These are phyloP conservation scores for Verbascum thapsus DNA, from an alignment of 257 asterid species.

Conservation along the genomic window DNA sequence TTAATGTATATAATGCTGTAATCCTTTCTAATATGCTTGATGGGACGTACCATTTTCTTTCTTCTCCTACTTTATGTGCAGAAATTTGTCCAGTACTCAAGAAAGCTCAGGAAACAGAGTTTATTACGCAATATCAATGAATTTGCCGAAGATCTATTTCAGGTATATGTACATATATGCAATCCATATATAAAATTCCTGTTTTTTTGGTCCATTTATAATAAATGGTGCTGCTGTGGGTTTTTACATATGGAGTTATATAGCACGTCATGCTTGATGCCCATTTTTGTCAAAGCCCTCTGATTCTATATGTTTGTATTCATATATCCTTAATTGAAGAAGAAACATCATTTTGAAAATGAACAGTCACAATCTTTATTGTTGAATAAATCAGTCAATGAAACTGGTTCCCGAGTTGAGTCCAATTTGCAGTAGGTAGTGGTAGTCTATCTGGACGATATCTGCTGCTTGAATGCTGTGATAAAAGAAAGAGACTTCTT, in stretches of 20 bases:
- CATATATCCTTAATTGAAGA: background rate
- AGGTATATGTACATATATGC: constrained; percentile 65
- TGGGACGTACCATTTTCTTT: constrained; percentile 8
- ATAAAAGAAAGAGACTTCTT: background rate
- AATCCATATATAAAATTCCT: constrained; percentile 7
- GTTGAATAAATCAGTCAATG: background rate
- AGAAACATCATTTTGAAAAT: constrained; percentile 5
- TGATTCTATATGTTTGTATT: constrained; percentile 17
- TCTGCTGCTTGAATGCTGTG: no score
- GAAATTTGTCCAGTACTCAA: constrained; percentile 50
- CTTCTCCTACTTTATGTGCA: constrained; percentile 37
- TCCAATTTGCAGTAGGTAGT: background rate
- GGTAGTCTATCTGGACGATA: no score
- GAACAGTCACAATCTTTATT: background rate
- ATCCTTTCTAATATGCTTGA: constrained; percentile 3
- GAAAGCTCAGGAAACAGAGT: constrained; percentile 57
- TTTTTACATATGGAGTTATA: background rate
- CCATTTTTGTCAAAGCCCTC: background rate
- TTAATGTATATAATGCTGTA: background rate
- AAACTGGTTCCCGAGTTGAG: background rate
- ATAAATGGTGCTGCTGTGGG: background rate
- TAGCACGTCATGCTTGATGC: background rate
- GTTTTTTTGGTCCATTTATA: background rate
- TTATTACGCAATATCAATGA: constrained; percentile 61
- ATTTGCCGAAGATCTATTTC: constrained; percentile 71